Conservation (phyloP, 805 yeast species). For the Peterozyma toletana region DNA sequence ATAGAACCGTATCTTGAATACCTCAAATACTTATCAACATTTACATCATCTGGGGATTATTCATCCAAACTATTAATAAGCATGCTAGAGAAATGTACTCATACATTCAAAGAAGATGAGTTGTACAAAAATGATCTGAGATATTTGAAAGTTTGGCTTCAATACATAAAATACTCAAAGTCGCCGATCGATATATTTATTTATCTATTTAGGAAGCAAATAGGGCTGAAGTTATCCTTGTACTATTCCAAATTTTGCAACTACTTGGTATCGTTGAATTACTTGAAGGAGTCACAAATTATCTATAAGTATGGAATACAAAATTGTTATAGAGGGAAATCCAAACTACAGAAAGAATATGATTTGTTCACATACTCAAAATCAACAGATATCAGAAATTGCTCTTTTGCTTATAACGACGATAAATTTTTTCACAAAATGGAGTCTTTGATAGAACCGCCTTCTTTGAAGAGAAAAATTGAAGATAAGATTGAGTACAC, state of each 20-base stretch:
- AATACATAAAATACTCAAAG: conserved; percentile 61
- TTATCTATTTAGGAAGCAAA: conserved; percentile 62
- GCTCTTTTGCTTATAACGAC: conserved; percentile 9
- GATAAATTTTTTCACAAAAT: neutral
- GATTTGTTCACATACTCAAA: conserved; percentile 35
- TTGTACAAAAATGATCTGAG: conserved; percentile 80
- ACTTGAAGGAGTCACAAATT: conserved; percentile 46
- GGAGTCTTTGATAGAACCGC: neutral
- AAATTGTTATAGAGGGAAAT: conserved; percentile 43
- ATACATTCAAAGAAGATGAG: conserved; percentile 52
- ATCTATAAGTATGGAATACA: conserved; percentile 55
- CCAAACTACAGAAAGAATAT: conserved; percentile 34
- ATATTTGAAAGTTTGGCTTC: conserved; percentile 75
- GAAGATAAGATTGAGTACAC: no score
- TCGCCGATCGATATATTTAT: conserved; percentile 65
- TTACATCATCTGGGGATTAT: conserved; percentile 53
- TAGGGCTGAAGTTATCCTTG: conserved; percentile 60
- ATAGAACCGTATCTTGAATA: conserved; percentile 69
- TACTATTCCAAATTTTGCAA: conserved; percentile 78
- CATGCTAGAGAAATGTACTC: conserved; percentile 66
- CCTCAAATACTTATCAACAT: conserved; percentile 61
- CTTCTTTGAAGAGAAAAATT: neutral
- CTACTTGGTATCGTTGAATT: conserved; percentile 43
- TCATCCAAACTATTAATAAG: conserved; percentile 59
- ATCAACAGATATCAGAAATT: conserved; percentile 14